A percentile compares a stretch with the other conserved stretches of the same genome.
Conservation (phyloP, 495 filamentous ascomycete genomes). For the Xylaria curta region DNA sequence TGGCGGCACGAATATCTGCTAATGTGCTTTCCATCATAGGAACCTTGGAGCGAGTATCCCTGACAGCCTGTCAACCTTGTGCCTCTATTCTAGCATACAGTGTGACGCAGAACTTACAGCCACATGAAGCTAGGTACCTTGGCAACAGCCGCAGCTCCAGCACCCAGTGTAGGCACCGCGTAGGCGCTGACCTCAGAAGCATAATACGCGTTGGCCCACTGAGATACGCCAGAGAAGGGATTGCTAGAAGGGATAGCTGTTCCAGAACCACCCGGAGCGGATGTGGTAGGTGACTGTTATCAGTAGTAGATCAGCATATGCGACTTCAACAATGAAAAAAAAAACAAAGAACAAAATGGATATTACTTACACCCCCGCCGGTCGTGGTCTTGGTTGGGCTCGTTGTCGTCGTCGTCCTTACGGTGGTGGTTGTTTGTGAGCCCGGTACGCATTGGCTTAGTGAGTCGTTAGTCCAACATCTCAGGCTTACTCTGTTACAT, state of each 20-base stretch:
- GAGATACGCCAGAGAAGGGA: slow-evolving; percentile 59
- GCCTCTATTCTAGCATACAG: background rate
- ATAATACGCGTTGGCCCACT: slow-evolving; percentile 65
- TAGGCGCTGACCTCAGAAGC: slow-evolving; percentile 58
- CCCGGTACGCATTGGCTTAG: slow-evolving; percentile 26
- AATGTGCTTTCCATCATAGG: slow-evolving; percentile 55
- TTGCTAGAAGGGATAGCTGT: slow-evolving; percentile 54
- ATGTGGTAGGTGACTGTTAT: slow-evolving; percentile 27
- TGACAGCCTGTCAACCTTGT: slow-evolving; percentile 29
- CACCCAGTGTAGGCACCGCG: slow-evolving; percentile 58
- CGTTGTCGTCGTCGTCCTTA: slow-evolving; percentile 19
- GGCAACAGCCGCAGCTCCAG: slow-evolving; percentile 56
- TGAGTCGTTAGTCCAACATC: slow-evolving; percentile 6
- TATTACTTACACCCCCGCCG: slow-evolving; percentile 5
- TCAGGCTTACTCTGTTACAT: background rate
- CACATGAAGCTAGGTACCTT: slow-evolving; percentile 62
- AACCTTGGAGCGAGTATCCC: slow-evolving; percentile 56
- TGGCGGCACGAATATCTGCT: slow-evolving; percentile 54
- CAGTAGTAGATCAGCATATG: background rate
- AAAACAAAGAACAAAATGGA: background rate
- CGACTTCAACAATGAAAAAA: background rate
- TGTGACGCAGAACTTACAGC: slow-evolving; percentile 52
- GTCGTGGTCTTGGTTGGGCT: slow-evolving; percentile 24
- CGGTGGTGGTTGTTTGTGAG: slow-evolving; percentile 24
- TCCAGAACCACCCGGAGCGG: slow-evolving; percentile 24